These are phyloP conservation scores for Sistotremastrum suecicum DNA, from an alignment of 768 basidiomycete species.

Conservation along the genomic window DNA sequence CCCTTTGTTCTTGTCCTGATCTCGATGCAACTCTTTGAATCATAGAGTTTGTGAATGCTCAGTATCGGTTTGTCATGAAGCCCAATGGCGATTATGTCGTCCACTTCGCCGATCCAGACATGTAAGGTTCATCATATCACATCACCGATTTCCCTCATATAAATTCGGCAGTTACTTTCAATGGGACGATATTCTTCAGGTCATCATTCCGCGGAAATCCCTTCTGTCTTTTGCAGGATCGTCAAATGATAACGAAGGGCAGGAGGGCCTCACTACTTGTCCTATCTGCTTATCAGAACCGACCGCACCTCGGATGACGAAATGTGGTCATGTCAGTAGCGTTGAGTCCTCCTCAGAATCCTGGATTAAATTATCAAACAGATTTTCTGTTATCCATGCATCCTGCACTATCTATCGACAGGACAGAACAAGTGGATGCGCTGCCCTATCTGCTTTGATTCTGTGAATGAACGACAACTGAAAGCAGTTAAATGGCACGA, in stretches of 20 bases:
- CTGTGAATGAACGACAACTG: conserved; percentile 77
- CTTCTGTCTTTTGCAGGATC: conserved; percentile 42
- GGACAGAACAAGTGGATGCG: conserved; percentile 84
- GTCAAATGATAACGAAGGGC: conserved; percentile 26
- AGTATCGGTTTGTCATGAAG: conserved; percentile 92
- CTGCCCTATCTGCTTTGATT: conserved; percentile 95
- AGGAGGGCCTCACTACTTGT: conserved; percentile 61
- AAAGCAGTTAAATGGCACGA: conserved; percentile 90
- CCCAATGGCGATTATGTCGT: conserved; percentile 86
- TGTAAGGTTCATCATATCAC: conserved; percentile 30
- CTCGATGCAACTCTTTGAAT: conserved; percentile 8
- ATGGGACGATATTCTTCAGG: conserved; percentile 92
- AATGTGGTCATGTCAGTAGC: conserved; percentile 86
- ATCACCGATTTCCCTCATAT: conserved; percentile 1
- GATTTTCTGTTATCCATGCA: conserved; percentile 93
- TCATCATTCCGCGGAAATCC: conserved; percentile 79
- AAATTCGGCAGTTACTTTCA: conserved; percentile 61
- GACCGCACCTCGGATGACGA: conserved; percentile 84
- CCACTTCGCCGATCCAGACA: conserved; percentile 95
- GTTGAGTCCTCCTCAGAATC: conserved; percentile 5
- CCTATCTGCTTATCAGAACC: conserved; percentile 94
- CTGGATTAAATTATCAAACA: conserved; percentile 16
- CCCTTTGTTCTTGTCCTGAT: conserved; percentile 1
- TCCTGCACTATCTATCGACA: conserved; percentile 76
- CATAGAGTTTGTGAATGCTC: conserved; percentile 90